These are phyloP conservation scores for Coemansia sp. DNA, from an alignment of 192 early-diverging fungal genomes.

Conservation along the genomic window DNA sequence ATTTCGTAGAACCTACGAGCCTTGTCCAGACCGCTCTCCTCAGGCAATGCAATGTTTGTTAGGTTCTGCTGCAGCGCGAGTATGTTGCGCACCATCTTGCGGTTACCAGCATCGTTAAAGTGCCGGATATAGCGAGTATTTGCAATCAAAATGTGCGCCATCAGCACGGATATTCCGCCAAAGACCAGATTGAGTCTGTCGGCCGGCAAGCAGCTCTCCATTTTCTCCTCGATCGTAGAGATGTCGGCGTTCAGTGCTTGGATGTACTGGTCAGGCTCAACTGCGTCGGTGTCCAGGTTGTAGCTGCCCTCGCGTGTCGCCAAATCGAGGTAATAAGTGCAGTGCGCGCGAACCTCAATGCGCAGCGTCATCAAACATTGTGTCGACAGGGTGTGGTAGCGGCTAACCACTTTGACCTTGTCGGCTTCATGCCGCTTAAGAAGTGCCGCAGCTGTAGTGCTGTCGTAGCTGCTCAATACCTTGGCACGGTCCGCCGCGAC, in stretches of 20 bases:
- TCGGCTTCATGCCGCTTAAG: conserved; percentile 50
- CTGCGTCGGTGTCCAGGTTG: conserved; percentile 68
- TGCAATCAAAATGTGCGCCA: conserved; percentile 65
- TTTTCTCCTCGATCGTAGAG: conserved; percentile 71
- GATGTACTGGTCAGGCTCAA: conserved; percentile 88
- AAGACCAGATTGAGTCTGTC: conserved; percentile 74
- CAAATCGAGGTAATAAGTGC: conserved; percentile 85
- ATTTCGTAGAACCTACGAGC: conserved; percentile 77
- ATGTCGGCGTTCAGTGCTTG: conserved; percentile 79
- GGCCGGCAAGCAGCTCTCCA: conserved; percentile 62
- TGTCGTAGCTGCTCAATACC: conserved; percentile 34
- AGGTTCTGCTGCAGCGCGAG: conserved; percentile 86
- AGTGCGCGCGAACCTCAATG: conserved; percentile 81
- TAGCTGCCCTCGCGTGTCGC: conserved; percentile 90
- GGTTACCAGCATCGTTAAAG: conserved; percentile 67
- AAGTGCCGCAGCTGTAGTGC: conserved; percentile 57
- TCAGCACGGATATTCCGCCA: conserved; percentile 76
- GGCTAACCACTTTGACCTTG: conserved; percentile 52
- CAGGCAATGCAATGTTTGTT: conserved; percentile 70
- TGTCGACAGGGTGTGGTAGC: conserved; percentile 73
- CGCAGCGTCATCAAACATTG: conserved; percentile 79
- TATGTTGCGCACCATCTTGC: conserved; percentile 81
- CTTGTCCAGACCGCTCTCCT: conserved; percentile 67
- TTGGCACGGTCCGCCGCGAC: conserved; percentile 30
- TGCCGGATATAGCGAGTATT: conserved; percentile 71